These are phyloP conservation scores for Phytophthora parvispora DNA, from an alignment of 352 stramenopile genomes.

Conservation along the genomic window DNA sequence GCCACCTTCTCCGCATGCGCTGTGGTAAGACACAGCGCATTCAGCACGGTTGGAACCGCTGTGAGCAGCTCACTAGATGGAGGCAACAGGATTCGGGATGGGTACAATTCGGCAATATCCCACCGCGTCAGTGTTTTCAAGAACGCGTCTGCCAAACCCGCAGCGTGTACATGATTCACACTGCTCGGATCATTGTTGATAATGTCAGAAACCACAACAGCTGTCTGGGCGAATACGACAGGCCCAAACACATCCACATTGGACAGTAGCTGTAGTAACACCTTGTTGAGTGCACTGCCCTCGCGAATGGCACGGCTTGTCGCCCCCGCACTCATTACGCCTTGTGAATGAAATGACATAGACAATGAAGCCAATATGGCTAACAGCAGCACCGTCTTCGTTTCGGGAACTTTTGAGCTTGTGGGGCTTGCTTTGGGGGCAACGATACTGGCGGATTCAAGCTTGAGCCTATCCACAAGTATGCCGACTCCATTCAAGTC, in stretches of 20 bases:
- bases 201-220: constrained; percentile 96
- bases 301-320: constrained; percentile 91
- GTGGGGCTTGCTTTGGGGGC: constrained; percentile 9
- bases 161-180: constrained; percentile 95
- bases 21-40: constrained; percentile 95
- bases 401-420: constrained; percentile 43
- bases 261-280: constrained; percentile 92
- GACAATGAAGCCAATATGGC: constrained; percentile 83
- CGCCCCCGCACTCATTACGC: constrained; percentile 88
- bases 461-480: constrained; percentile 79
- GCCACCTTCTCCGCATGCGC: constrained; percentile 92
- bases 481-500: constrained; percentile 90
- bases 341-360: constrained; percentile 89
- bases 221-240: constrained; percentile 93
- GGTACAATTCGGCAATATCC: constrained; percentile 69
- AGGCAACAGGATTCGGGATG: constrained; percentile 66
- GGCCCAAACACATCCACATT: constrained; percentile 94
- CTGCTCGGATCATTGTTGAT: constrained; percentile 98
- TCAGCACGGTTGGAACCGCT: constrained; percentile 95
- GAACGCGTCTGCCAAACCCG: constrained; percentile 94
- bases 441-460: constrained; percentile 56
- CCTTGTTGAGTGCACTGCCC: constrained; percentile 87
- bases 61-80: constrained; percentile 96
- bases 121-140: constrained; percentile 92
- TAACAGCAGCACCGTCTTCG: constrained; percentile 74